These are phyloP conservation scores for Lomentospora prolificans DNA, from an alignment of 2,329 filamentous ascomycete species.

Conservation along the genomic window DNA sequence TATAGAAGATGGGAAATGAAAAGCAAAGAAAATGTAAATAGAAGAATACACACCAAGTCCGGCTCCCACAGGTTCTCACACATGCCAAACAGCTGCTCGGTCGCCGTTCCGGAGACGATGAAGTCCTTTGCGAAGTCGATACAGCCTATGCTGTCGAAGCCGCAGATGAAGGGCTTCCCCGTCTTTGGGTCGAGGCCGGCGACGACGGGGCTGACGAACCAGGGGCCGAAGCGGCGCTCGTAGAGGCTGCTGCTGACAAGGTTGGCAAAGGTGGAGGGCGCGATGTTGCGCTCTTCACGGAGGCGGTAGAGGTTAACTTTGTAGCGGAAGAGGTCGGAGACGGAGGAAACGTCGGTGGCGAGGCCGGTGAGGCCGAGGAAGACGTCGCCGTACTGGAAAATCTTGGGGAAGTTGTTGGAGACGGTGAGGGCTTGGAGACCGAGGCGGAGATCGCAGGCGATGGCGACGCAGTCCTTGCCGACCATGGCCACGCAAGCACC, in stretches of 20 bases:
- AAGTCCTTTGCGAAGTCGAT: slow-evolving; percentile 99
- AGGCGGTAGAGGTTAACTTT: slow-evolving; percentile 99
- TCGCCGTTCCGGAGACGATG: slow-evolving; percentile 92
- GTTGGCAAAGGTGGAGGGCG: slow-evolving; percentile 91
- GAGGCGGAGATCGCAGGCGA: slow-evolving; percentile 96
- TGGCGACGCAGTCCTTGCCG: slow-evolving; percentile 98
- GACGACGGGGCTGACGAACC: slow-evolving; percentile 90
- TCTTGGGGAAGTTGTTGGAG: slow-evolving; percentile 99
- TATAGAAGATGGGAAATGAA: no score
- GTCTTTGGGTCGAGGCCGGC: slow-evolving; percentile 92
- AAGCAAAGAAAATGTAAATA: no score
- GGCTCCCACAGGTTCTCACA: slow-evolving; percentile 98
- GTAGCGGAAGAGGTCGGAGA: slow-evolving; percentile 96
- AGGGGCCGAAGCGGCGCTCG: slow-evolving; percentile 91
- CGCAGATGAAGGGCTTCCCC: slow-evolving; percentile 93
- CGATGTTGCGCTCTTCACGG: slow-evolving; percentile 94
- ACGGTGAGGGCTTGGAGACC: slow-evolving; percentile 94
- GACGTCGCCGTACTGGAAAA: slow-evolving; percentile 94
- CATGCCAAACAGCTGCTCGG: slow-evolving; percentile 96
- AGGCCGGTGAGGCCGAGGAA: slow-evolving; percentile 94
- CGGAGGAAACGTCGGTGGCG: slow-evolving; percentile 89
- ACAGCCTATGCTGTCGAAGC: slow-evolving; percentile 97
- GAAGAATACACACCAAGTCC: slow-evolving; percentile 62
- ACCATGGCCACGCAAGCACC: slow-evolving; percentile 98
- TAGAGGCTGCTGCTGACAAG: slow-evolving; percentile 85